phyloP scores from a whole-genome alignment of 139 green algal genomes.

The Gonium pectorale region DNA sequence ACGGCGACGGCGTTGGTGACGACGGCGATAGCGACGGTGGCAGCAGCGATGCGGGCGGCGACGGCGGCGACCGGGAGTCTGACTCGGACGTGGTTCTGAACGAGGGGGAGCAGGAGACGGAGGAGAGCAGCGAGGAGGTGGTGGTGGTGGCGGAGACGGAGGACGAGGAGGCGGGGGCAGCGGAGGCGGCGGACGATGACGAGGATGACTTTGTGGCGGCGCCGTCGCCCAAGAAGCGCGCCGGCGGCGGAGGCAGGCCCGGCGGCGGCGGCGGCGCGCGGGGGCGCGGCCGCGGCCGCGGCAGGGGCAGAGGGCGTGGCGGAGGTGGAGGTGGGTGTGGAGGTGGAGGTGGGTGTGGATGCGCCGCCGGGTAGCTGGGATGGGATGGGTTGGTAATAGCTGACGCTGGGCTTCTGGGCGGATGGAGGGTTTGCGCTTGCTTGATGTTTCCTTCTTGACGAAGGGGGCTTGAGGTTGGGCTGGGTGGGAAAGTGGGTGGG shows the following conservation, averaged over 20 bases:
- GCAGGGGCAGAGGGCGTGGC: neutral
- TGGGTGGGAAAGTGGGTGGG: too few species aligned
- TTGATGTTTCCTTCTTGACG: too few species aligned
- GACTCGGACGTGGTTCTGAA: slow-evolving; percentile 20
- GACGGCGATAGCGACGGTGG: neutral
- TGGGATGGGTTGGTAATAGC: too few species aligned
- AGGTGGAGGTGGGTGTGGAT: too few species aligned
- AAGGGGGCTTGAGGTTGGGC: too few species aligned
- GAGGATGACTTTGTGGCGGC: neutral
- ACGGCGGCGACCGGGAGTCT: neutral
- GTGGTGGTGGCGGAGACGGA: neutral
- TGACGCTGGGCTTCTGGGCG: too few species aligned
- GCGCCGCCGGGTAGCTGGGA: too few species aligned
- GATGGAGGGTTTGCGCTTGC: too few species aligned
- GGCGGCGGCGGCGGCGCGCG: neutral
- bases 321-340: neutral
- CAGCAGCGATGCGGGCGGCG: neutral
- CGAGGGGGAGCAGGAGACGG: neutral
- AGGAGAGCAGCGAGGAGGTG: neutral
- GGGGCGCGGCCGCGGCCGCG: neutral
- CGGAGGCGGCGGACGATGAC: neutral
- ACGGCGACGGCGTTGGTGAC: neutral
- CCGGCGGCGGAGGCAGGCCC: slow-evolving; percentile 5
- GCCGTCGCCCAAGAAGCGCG: slow-evolving; percentile 1
- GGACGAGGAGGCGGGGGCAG: neutral